Base-by-base conservation (phyloP, 2,329 filamentous ascomycete genomes). In the Colletotrichum noveboracense region DNA sequence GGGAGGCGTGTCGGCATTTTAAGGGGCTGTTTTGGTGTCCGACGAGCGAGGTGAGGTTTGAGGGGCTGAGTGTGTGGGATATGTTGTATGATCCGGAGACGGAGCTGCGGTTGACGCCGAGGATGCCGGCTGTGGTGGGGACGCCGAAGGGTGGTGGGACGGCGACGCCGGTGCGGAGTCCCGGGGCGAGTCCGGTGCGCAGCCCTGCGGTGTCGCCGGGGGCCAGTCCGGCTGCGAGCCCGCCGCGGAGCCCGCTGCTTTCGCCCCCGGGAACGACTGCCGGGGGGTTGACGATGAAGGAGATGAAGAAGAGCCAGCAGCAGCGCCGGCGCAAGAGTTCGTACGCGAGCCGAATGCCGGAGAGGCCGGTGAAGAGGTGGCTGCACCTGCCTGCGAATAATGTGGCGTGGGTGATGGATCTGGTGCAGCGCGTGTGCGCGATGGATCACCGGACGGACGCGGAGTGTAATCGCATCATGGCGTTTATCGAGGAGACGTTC, bases 301-400 rank as follows among this genome's bases (percentile, higher is more conserved):
- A 76, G 30, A 56, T 61, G 52, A 38, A 64, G 52, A 75, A 58
- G 52, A 56, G 43, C 7, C 38, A 66, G 26, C 58, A 69, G 36
- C 13, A 66, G 69, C 55, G 43, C 56, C 43, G 69, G 4, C 64
- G 76, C 5, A 77, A 75, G 55, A 69, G 52, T 10, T 76, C 76
- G 43, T 61, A 74, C 21, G 43, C 66, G 12, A 38, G 66, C 1
- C n/a, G 12, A 10, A 32, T 56, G 24, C 71, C 66, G 24, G 66
- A 71, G 61, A 76, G 34, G 16, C 75, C 77, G 0, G 18, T 78
- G 6, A 78, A 78, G 72, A 7, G 77, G 18, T 78, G 77, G 77
- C 72, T 78, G 7, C 77, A 78, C 26, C 71, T 78, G 1, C 77
- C 77, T 6, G 75, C 77, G 9, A 78, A 78, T 38, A 78, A 78